Evolutionary conservation across 148 eudicot genomes (phyloP).

Genomic region (Rhododendron ovatum): DNA sequence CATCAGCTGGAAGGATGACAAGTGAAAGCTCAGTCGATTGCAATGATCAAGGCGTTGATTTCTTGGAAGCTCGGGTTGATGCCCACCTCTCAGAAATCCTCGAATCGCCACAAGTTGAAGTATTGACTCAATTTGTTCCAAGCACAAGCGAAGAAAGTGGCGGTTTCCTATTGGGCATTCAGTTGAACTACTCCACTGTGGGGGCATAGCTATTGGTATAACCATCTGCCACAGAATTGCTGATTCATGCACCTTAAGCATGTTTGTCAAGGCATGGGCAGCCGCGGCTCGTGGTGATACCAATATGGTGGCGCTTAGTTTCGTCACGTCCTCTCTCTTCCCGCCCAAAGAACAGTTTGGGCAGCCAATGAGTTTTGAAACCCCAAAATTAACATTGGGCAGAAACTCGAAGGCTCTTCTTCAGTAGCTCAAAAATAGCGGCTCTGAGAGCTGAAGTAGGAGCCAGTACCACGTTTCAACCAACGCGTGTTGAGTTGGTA

Average conservation of each 20-base stretch:
- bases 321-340: constrained; percentile 21
- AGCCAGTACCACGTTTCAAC: not conserved
- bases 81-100: constrained; percentile 18
- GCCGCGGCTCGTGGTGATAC: constrained; percentile 5
- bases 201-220: constrained; percentile 35
- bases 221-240: constrained; percentile 31
- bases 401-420: too few relatives aligned
- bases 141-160: constrained; percentile 4
- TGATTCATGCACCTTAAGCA: constrained; percentile 26
- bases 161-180: constrained; percentile 4
- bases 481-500: constrained; percentile 32
- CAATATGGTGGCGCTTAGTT: constrained; percentile 12
- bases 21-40: constrained; percentile 25
- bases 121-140: constrained; percentile 25
- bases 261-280: constrained; percentile 36
- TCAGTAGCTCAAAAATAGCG: too few relatives aligned
- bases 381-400: not conserved
- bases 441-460: too few relatives aligned
- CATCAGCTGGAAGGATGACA: constrained; percentile 33
- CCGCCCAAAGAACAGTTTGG: constrained; percentile 18
- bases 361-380: not conserved
- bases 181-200: constrained; percentile 19
- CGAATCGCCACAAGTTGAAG: constrained; percentile 8
- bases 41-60: constrained; percentile 34
- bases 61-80: constrained; percentile 21